A percentile compares a stretch with the other conserved stretches of the same genome.
Evolutionary conservation across 129 eudicot species (phyloP).

Genomic region (Flaveria linearis): DNA sequence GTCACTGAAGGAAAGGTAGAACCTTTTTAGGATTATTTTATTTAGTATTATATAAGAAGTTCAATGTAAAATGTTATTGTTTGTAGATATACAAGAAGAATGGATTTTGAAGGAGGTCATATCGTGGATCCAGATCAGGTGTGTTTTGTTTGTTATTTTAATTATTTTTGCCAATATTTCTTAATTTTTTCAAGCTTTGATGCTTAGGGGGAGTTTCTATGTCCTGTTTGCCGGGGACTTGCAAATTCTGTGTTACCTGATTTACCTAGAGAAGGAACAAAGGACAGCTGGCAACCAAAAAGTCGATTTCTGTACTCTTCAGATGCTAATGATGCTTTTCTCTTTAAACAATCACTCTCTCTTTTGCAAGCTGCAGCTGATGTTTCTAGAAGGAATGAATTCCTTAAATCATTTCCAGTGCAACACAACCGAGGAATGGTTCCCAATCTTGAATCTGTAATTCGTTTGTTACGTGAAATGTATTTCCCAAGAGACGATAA

Average conservation of each 20-base stretch:
- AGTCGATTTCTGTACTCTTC: slow-evolving; percentile 20
- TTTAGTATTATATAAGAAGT: neutral
- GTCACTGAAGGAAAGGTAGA: slow-evolving; percentile 86
- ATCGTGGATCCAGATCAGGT: slow-evolving; percentile 98
- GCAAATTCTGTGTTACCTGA: slow-evolving; percentile 85
- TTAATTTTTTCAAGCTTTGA: neutral
- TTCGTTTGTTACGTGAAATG: slow-evolving; percentile 57
- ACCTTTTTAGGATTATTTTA: neutral
- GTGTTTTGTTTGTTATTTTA: neutral
- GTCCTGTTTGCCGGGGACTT: slow-evolving; percentile 97
- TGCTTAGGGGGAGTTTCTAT: slow-evolving; percentile 85
- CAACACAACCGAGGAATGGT: slow-evolving; percentile 42
- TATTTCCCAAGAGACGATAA: slow-evolving; percentile 67
- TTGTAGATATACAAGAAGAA: slow-evolving; percentile 72
- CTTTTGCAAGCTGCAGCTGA: slow-evolving; percentile 67
- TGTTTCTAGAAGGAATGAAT: slow-evolving; percentile 53
- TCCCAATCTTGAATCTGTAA: slow-evolving; percentile 57
- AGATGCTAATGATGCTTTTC: slow-evolving; percentile 34
- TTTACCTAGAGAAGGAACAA: slow-evolving; percentile 42
- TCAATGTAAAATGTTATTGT: slow-evolving; percentile 2
- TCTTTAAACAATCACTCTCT: slow-evolving; percentile 60
- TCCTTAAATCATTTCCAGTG: slow-evolving; percentile 49
- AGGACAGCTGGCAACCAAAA: slow-evolving; percentile 31
- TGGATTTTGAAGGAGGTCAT: slow-evolving; percentile 92
- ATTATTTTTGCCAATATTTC: slow-evolving; percentile 8